Conservation (phyloP, 208 protist species). For the Crithidia sp. region DNA sequence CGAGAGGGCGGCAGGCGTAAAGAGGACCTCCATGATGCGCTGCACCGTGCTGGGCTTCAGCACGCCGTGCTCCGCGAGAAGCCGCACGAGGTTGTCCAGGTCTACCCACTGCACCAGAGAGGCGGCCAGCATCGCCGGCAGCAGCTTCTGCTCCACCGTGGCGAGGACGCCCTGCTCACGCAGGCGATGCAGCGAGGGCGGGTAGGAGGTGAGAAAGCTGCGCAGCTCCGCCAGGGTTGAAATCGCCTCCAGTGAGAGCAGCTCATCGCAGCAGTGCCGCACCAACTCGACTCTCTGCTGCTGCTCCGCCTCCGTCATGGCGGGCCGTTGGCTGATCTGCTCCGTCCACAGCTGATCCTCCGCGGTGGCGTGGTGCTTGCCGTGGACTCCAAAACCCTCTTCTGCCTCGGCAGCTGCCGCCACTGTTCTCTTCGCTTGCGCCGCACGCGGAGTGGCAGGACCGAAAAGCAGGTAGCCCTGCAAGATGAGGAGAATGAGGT, state of each 20-base stretch:
- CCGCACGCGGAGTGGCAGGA: background rate
- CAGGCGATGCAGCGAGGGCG: slow-evolving; percentile 51
- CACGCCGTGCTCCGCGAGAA: slow-evolving; percentile 53
- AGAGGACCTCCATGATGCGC: slow-evolving; percentile 32
- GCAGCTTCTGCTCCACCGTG: slow-evolving; percentile 46
- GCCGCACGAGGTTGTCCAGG: slow-evolving; percentile 35
- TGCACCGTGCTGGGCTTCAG: slow-evolving; percentile 31
- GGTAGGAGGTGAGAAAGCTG: slow-evolving; percentile 58
- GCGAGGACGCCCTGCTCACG: slow-evolving; percentile 44
- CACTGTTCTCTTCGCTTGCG: background rate
- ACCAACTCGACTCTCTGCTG: slow-evolving; percentile 35
- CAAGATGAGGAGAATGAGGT: slow-evolving; percentile 71
- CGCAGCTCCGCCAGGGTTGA: slow-evolving; percentile 52
- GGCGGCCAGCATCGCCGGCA: slow-evolving; percentile 36
- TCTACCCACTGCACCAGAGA: slow-evolving; percentile 22
- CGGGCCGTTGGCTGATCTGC: background rate
- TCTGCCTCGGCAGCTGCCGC: no score
- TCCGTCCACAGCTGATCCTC: slow-evolving; percentile 14
- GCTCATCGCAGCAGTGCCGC: slow-evolving; percentile 50
- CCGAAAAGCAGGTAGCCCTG: slow-evolving; percentile 60
- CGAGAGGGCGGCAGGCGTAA: slow-evolving; percentile 14
- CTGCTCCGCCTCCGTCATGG: slow-evolving; percentile 13
- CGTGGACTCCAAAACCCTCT: background rate
- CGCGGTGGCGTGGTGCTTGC: background rate
- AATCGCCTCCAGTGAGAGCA: slow-evolving; percentile 70